These are phyloP conservation scores for Chaetomium sp. DNA, from an alignment of 2,329 filamentous ascomycete species.

Conservation along the genomic window DNA sequence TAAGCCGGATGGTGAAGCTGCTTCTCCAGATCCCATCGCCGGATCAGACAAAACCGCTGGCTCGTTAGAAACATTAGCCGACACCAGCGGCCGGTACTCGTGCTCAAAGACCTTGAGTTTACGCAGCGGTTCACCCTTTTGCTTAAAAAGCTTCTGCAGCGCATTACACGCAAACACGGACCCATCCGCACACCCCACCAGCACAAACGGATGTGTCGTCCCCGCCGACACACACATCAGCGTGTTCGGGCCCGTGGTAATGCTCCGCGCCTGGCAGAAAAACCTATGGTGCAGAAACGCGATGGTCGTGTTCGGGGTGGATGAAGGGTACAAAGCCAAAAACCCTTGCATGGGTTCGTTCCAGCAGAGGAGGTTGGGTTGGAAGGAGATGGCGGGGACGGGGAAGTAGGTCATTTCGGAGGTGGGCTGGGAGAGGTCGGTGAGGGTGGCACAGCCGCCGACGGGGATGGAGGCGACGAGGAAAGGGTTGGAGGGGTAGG, in stretches of 20 bases:
- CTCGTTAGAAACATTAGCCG: conserved; percentile 11
- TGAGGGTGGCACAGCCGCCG: conserved; percentile 46
- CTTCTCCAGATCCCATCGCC: background rate
- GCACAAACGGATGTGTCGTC: conserved; percentile 45
- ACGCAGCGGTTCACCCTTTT: conserved; percentile 32
- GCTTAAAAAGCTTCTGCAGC: conserved; percentile 37
- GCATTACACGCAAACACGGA: conserved; percentile 45
- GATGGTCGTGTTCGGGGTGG: conserved; percentile 47
- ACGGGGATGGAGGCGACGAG: conserved; percentile 49
- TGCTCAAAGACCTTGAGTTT: conserved; percentile 47
- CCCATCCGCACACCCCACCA: conserved; percentile 49
- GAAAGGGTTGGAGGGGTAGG: conserved; percentile 51
- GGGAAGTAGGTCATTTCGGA: conserved; percentile 49
- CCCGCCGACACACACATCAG: conserved; percentile 46
- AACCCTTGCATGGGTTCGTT: conserved; percentile 51
- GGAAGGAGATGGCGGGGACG: conserved; percentile 44
- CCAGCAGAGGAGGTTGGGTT: conserved; percentile 48
- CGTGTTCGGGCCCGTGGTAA: conserved; percentile 45
- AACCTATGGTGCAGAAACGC: conserved; percentile 48
- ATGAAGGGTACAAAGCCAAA: conserved; percentile 45
- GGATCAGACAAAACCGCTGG: background rate
- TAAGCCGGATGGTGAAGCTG: conserved; percentile 4
- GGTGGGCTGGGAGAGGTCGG: conserved; percentile 47
- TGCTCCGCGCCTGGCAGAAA: conserved; percentile 46
- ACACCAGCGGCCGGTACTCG: conserved; percentile 36